Evolutionary conservation across 257 asterid genomes (phyloP), one percentile per base, ranked within the genome.

Genomic region (Penstemon eatonii): DNA sequence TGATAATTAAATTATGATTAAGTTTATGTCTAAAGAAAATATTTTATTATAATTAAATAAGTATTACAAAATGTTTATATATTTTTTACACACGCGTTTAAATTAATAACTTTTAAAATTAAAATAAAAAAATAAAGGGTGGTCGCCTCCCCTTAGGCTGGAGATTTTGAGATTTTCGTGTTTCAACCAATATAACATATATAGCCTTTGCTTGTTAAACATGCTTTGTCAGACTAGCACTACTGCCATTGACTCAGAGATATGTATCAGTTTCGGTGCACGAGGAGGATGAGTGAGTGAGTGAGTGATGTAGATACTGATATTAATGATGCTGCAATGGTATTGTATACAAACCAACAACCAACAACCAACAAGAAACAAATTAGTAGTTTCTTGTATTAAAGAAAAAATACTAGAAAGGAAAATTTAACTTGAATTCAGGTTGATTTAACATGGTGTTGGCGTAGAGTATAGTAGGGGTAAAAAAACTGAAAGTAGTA

Each of bases 181-280:
- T n/a, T 52, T 12, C 69, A 63, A 43, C 33, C 33, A 25, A 25
- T 25, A 25, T 25, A 25, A n/a, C n/a, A n/a, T n/a, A n/a, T n/a
- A n/a, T 49, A 54, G 65, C 36, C 36, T 49, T 79, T 71, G 80
- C 83, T 71, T 71, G 75, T 74, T 71, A 57, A 79, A 71, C 60
- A 66, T 57, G 76, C 1, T 13, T 4, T 74, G 83, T 74, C 82
- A 78, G 82, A 47, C 49, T n/a, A 52, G n/a, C 60, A 65, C 69
- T 58, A n/a, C n/a, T n/a, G 55, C 66, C 57, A 65, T 56, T 58
- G 50, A 58, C 51, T 18, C 67, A 55, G 61, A 66, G 67, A 71
- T n/a, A n/a, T n/a, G n/a, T n/a, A n/a, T n/a, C n/a, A n/a, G n/a
- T n/a, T n/a, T n/a, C n/a, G n/a, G n/a, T n/a, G n/a, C n/a, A n/a